Conservation (phyloP, 73 alveolate species). For the Uronychia binucleata region DNA sequence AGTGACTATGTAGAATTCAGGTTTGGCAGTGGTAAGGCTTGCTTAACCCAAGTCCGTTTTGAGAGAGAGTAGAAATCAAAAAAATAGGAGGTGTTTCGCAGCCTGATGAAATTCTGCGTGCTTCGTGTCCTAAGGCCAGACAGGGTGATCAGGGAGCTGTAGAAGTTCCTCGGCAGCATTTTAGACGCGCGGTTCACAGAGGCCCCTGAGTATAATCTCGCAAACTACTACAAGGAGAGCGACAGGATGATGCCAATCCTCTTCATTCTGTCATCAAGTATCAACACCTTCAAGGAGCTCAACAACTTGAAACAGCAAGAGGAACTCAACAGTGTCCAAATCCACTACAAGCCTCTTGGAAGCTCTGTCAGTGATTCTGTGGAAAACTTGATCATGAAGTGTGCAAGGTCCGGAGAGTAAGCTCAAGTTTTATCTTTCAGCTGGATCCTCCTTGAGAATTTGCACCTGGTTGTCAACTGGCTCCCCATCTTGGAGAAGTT, state of each 20-base stretch:
- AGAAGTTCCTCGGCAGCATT: slow-evolving; percentile 53
- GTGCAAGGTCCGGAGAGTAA: slow-evolving; percentile 49
- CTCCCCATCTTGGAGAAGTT: slow-evolving; percentile 54
- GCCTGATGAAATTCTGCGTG: slow-evolving; percentile 46
- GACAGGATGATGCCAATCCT: slow-evolving; percentile 36
- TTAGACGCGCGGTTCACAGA: slow-evolving; percentile 60
- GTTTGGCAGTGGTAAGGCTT: slow-evolving; percentile 48
- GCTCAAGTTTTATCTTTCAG: not conserved
- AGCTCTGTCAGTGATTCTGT: slow-evolving; percentile 44
- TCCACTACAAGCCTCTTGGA: slow-evolving; percentile 65
- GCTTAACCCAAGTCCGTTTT: slow-evolving; percentile 18
- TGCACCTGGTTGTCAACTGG: slow-evolving; percentile 63
- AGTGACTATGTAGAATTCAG: slow-evolving; percentile 61
- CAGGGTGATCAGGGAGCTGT: slow-evolving; percentile 44
- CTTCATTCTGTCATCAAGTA: slow-evolving; percentile 47
- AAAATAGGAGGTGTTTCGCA: slow-evolving; percentile 35
- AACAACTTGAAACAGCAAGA: slow-evolving; percentile 28
- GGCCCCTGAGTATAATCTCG: slow-evolving; percentile 65
- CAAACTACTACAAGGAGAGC: slow-evolving; percentile 39
- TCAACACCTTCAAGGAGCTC: slow-evolving; percentile 62
- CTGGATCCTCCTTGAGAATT: slow-evolving; percentile 64
- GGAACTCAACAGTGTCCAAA: slow-evolving; percentile 12
- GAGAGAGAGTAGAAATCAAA: slow-evolving; percentile 54
- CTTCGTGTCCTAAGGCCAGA: slow-evolving; percentile 63
- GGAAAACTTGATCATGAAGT: slow-evolving; percentile 31